Base-by-base conservation (phyloP, 2,329 filamentous ascomycete species). In the Calonectria montana region DNA sequence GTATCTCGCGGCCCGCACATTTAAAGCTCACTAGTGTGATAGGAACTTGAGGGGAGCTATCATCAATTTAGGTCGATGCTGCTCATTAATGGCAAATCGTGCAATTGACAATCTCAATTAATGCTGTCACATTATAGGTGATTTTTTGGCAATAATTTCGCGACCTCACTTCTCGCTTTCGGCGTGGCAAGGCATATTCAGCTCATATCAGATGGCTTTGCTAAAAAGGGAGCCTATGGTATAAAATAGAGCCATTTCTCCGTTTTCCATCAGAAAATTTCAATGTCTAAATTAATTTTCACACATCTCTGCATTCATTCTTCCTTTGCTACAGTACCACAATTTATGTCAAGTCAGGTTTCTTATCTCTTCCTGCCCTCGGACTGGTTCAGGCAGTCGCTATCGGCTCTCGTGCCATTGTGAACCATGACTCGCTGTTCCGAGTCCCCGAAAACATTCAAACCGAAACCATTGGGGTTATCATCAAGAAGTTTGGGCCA, bases 401-500 rank as follows among this genome's bases (percentile, higher is more conserved):
- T 23, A 67, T 39, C 55, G 50, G 1, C 2, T n/a, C 63, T 15
- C 74, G 76, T 8, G 79, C 69, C 10, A 72, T 76, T 21, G 78
- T 82, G 18, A 25, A 2, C 50, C 79, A 82, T 59, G 77, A 80
- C 27, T 74, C 76, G 8, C 74, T 82, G 7, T 75, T 76, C 31
- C 76, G 78, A 25, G 75, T 82, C 31, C 21, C 67, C 3, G 74
- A 80, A 64, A 75, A 76, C 1, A 76, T 81, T 16, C 80, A 79
- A 29, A 37, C 67, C 8, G 79, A 79, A 21, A 55, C 71, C 2
- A 67, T 74, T 15, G 79, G 80, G 23, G 62, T 65, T 27, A 71
- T 80, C 47, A 80, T 81, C 41, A 72, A 77, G 50, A 81, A 79
- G 72, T 81, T 79, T 68, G 76, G 81, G 68, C 81, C 81, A 12